Base-by-base conservation (phyloP, 495 filamentous ascomycete species). In the Pyrenula massariospora region DNA sequence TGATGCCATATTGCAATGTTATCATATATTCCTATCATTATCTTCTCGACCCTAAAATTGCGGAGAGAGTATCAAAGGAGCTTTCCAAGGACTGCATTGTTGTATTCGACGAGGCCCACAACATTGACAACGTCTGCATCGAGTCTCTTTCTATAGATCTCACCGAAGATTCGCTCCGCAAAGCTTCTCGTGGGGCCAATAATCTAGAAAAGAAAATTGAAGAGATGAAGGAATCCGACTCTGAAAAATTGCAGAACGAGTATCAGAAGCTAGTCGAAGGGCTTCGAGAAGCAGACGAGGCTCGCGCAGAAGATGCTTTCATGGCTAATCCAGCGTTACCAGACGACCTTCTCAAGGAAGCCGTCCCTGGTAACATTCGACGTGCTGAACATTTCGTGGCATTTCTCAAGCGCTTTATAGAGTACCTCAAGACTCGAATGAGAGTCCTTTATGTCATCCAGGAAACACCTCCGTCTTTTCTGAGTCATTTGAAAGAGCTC, bases 1-100 rank as follows among this genome's bases (percentile, higher is more conserved):
- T 99, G 93, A 97, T 99, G 92, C 84, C 90, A 54, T 96, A 87
- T 66, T 97, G 92, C 77, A 96, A 99, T 70, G 89, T 99, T 64
- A 95, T 99, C 63, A 97, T 99, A 56, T 99, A 97, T 68, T 97
- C 93, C 10, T 99, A 97, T 65, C 93, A 99, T 70, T 99, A 98
- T 64, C 83, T 99, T 2, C 78, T 99, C 1, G 93, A 99, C 65
- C 93, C 93, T 10, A 97, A 99, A 71, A 99, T 99, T 62, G 91
- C 93, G 22, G 93, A 99, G 66, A 78, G 93, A 53, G 93, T 99
- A 2, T 97, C 94, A 1, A 89, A 87, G 67, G 92, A 99, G 63
- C 78, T 99, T 3, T 96, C 93, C 3, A 97, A 96, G 58, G 93
- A 99, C 66, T 95, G 91, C 65, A 99, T 99, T 24, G 88, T 99